These are phyloP conservation scores for Kluyveromyces lactis DNA, from an alignment of 805 yeast species.

Conservation along the genomic window DNA sequence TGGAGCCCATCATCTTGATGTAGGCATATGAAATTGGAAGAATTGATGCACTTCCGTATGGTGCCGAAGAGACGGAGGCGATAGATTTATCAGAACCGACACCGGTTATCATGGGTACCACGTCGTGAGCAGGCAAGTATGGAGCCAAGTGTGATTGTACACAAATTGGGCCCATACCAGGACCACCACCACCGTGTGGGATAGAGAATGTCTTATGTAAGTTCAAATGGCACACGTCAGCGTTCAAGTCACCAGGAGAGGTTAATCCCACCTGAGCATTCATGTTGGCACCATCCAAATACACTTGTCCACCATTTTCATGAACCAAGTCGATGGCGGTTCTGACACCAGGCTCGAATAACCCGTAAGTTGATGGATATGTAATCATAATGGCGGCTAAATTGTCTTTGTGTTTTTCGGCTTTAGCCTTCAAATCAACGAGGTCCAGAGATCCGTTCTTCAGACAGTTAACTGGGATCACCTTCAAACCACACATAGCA, in stretches of 20 bases:
- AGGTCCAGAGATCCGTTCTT: slow-evolving; percentile 81
- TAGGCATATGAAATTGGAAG: slow-evolving; percentile 91
- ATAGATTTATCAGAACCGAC: slow-evolving; percentile 43
- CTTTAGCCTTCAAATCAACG: slow-evolving; percentile 64
- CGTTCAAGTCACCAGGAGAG: slow-evolving; percentile 95
- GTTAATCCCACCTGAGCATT: slow-evolving; percentile 98
- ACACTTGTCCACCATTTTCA: slow-evolving; percentile 85
- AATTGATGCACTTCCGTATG: slow-evolving; percentile 91
- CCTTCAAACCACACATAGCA: slow-evolving; percentile 92
- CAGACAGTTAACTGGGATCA: slow-evolving; percentile 84
- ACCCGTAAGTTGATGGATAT: slow-evolving; percentile 94
- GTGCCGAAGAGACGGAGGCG: slow-evolving; percentile 81
- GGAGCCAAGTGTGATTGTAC: slow-evolving; percentile 74
- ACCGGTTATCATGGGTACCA: slow-evolving; percentile 42
- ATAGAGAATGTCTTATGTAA: slow-evolving; percentile 96
- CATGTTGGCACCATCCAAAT: slow-evolving; percentile 98
- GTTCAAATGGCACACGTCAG: slow-evolving; percentile 96
- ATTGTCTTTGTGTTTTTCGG: slow-evolving; percentile 54
- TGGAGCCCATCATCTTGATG: slow-evolving; percentile 87
- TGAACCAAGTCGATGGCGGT: slow-evolving; percentile 84
- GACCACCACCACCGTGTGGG: slow-evolving; percentile 99
- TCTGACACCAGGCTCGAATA: slow-evolving; percentile 86
- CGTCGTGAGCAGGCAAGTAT: slow-evolving; percentile 73
- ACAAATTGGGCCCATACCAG: slow-evolving; percentile 98
- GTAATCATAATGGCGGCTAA: slow-evolving; percentile 94